These are phyloP conservation scores for Fusarium bulbicola DNA, from an alignment of 2,329 filamentous ascomycete genomes.

Conservation along the genomic window DNA sequence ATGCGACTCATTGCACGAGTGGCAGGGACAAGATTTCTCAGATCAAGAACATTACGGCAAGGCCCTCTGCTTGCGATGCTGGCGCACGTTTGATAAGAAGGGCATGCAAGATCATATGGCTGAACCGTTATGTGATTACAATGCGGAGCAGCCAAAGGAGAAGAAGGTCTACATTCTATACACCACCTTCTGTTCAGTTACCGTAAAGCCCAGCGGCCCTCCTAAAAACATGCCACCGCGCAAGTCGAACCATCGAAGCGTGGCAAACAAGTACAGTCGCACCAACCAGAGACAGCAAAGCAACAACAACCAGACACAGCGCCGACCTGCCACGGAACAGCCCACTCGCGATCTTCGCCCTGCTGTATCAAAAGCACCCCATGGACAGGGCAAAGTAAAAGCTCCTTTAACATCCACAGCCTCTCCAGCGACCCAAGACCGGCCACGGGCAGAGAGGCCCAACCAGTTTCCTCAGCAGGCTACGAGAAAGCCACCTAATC, in stretches of 20 bases:
- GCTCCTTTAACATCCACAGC: background rate
- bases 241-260: background rate
- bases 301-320: background rate
- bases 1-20: conserved; percentile 24
- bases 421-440: background rate
- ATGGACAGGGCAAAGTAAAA: background rate
- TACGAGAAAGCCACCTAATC: background rate
- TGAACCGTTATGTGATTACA: conserved; percentile 21
- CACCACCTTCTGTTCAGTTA: conserved; percentile 29
- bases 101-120: conserved; percentile 27
- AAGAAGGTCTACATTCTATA: conserved; percentile 30
- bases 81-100: conserved; percentile 21
- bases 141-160: conserved; percentile 27
- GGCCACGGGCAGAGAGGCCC: background rate
- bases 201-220: conserved; percentile 10
- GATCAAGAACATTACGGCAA: conserved; percentile 20
- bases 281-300: conserved; percentile 1
- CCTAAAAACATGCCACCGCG: conserved; percentile 2
- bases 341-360: background rate
- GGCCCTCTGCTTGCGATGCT: conserved; percentile 35
- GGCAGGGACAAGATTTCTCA: conserved; percentile 15
- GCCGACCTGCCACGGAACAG: background rate
- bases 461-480: background rate
- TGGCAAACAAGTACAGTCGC: background rate
- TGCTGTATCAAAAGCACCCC: background rate